Base-by-base conservation (phyloP, 768 basidiomycete species). In the Trametes sanguinea region DNA sequence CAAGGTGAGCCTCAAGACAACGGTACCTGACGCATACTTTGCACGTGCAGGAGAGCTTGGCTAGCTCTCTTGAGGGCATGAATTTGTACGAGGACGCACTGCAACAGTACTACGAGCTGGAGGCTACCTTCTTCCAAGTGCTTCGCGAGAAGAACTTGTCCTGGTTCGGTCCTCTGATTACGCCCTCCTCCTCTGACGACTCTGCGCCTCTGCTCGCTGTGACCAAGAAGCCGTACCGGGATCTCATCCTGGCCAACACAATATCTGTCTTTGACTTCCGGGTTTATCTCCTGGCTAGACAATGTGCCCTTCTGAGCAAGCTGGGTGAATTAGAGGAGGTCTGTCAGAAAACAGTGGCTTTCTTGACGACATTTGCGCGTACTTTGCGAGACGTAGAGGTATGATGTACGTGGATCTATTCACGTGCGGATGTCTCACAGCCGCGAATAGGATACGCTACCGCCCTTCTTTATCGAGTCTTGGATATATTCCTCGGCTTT, bases 251-350 rank as follows among this genome's bases (percentile, higher is more conserved):
- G 27, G 85, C 88, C 29, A 97, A 96, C 75, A 83, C 87, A 5
- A 95, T 99, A 66, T 90, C 94, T 4, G 83, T 96, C 8, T 96
- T 98, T 71, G 97, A 98, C 77, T 90, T 98, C 68, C 85, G 95
- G 51, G 83, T 88, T 67, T 99, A 97, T 72, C 80, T 98, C 17
- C 88, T 98, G 53, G 87, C 92, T 29, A 81, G 92, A 16, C 95
- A 97, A 74, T 93, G 92, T 57, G 77, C 79, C 50, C 77, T 98
- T 35, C 77, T 98, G 2, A 89, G 84, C 47, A 85, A 83, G 66
- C 73, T 91, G 68, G 85, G 86, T 0, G 81, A 84, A 43, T 75
- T 92, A 5, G 81, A 80, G 9, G 91, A 96, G 61, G 81, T 94
- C 8, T 85, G 88, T 47, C 81, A 79, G 63, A 89, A 90, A 69